Evolutionary conservation across 2,329 filamentous ascomycete species (phyloP).

Genomic region (Aspergillus spinulosporus): DNA sequence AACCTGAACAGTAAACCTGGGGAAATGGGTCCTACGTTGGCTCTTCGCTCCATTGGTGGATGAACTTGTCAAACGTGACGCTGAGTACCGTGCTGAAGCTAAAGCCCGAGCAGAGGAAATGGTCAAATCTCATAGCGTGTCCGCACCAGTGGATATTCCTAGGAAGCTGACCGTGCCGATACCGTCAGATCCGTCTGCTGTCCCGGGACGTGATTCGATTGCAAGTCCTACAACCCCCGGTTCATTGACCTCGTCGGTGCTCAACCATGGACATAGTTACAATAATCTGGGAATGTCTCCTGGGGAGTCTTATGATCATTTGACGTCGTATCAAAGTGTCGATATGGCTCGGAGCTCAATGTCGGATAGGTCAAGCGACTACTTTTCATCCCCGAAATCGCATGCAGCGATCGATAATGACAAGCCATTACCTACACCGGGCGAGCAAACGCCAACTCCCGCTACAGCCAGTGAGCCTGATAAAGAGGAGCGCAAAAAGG

Average conservation of each 20-base stretch:
- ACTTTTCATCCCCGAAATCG: constrained; percentile 65
- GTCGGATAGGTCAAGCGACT: constrained; percentile 65
- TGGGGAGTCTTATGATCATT: constrained; percentile 34
- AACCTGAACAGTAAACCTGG: constrained; percentile 72
- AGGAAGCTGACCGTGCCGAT: constrained; percentile 33
- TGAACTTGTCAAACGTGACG: constrained; percentile 83
- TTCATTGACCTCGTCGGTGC: constrained; percentile 38
- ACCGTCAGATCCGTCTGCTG: constrained; percentile 38
- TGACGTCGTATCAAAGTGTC: constrained; percentile 55
- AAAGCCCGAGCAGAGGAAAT: constrained; percentile 64
- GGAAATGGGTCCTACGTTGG: constrained; percentile 93
- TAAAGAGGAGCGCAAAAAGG: constrained; percentile 62
- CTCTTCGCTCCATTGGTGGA: constrained; percentile 87
- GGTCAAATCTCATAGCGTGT: constrained; percentile 58
- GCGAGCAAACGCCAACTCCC: constrained; percentile 47
- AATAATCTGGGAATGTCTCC: constrained; percentile 37
- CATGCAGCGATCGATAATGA: constrained; percentile 51
- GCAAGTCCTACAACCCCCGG: constrained; percentile 64
- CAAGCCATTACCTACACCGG: constrained; percentile 47
- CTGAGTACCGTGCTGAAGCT: constrained; percentile 67
- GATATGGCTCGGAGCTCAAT: constrained; percentile 52
- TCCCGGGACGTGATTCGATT: constrained; percentile 64
- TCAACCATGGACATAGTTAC: constrained; percentile 24
- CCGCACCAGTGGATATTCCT: constrained; percentile 62
- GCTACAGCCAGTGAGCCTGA: constrained; percentile 57